Conservation (phyloP, 768 basidiomycete genomes). For the Agaricus blazei region DNA sequence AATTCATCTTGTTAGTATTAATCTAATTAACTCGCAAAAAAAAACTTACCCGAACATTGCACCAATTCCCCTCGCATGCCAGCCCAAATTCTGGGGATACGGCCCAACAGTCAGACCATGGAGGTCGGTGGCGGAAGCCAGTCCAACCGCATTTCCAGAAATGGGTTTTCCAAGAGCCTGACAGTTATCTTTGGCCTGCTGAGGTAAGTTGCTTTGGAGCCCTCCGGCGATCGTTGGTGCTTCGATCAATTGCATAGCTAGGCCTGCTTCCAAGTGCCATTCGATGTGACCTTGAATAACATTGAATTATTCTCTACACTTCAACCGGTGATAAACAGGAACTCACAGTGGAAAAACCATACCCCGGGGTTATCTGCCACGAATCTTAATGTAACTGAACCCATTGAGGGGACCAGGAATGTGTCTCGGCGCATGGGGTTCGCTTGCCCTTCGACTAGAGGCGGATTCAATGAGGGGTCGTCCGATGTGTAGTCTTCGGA, state of each 20-base stretch:
- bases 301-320: background rate
- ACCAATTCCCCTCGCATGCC: constrained; percentile 67
- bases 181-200: constrained; percentile 69
- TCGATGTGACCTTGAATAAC: constrained; percentile 63
- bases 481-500: constrained; percentile 63
- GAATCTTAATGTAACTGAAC: constrained; percentile 70
- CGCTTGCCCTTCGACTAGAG: constrained; percentile 65
- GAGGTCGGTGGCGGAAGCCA: constrained; percentile 64
- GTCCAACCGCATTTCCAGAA: constrained; percentile 87
- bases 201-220: constrained; percentile 45
- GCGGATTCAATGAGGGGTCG: constrained; percentile 78
- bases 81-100: constrained; percentile 66
- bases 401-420: constrained; percentile 62
- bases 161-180: constrained; percentile 46
- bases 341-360: constrained; percentile 81
- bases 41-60: constrained; percentile 65
- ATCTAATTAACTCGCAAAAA: constrained; percentile 13
- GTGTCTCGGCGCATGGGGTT: constrained; percentile 96
- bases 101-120: constrained; percentile 62
- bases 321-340: background rate
- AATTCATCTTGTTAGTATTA: constrained; percentile 13
- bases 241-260: constrained; percentile 81
- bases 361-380: constrained; percentile 91
- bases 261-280: constrained; percentile 81
- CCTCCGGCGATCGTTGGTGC: constrained; percentile 72